Evolutionary conservation across 768 basidiomycete genomes (phyloP), one percentile per base, ranked within the genome.

Genomic region (Chalciporus pseudorubinellus): DNA sequence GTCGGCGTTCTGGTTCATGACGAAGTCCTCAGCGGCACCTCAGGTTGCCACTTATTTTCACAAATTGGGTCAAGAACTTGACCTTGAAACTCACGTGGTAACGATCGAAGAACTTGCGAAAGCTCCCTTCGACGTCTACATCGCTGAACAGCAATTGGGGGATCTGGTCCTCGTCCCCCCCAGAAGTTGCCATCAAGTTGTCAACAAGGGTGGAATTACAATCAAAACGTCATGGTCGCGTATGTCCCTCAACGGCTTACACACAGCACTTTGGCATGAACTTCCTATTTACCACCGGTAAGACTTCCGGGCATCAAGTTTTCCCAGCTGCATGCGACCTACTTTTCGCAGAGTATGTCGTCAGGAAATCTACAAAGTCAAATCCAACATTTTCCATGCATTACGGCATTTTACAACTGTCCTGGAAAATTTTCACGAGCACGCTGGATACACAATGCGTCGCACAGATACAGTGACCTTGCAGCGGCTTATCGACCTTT

Each of bases 1-100:
- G 0, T 85, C 84, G 1, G 84, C 89, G 1, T 89, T 83, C 62
- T 92, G 90, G 91, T 92, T 92, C 68, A 89, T 93, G 87, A 90
- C 91, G 2, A 72, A 77, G 52, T 75, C 81, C 22, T 74, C 79
- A 0, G 78, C 76, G 51, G 81, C 86, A 13, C 72, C 76, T 10
- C 67, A 61, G 10, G 86, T 80, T 5, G 72, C 81, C 0, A 65
- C 71, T 22, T 89, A 85, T 61, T 89, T 92, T 55, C 74, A 73
- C 24, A 56, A 62, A 14, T 43, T 70, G 18, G 76, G 78, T 4
- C 61, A 67, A 6, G 67, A 68, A 36, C 62, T 92, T 6, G 91
- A 93, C 62, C 81, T 89, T 59, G 91, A 93, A 69, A 79, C 74
- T 0, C 81, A 88, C 60, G 73, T 83, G 7, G 73, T 84, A 5